Evolutionary conservation across 2,329 filamentous ascomycete species (phyloP), one percentile per base, ranked within the genome.

Genomic region (Diaporthe amygdali): DNA sequence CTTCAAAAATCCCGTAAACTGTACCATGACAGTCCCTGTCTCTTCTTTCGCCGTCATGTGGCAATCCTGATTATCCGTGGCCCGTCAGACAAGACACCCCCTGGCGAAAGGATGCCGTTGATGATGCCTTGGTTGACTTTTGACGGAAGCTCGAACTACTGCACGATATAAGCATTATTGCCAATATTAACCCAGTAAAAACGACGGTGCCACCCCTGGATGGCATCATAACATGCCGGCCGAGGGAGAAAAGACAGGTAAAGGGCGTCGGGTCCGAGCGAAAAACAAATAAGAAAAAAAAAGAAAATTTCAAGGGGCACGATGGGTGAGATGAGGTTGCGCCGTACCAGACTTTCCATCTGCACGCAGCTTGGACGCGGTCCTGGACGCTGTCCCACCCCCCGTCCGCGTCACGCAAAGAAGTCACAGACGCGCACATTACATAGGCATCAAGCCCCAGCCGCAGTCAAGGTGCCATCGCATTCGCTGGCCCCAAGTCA

Each of bases 401-500:
- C n/a, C 15, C 39, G 41, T 22, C 59, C 41, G 41, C 46, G 39
- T 27, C 37, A 37, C 37, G 32, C 32, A 55, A 6, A 3, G 51
- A 14, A 2, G 34, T 17, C 4, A 14, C 17, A 32, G 17, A n/a
- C 32, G 17, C 51, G 51, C 51, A 34, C 51, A 54, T 54, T 14
- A 37, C 22, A 51, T 46, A 69, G 22, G 44, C 52, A 61, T 20
- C 22, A 51, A 8, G 6, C 30, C 37, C 17, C 32, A 34, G 49
- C 39, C 49, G 10, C 44, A 17, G 39, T 22, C 37, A 34, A 22
- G 61, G 69, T 67, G 51, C 39, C 61, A 67, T 61, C 41, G 47
- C 49, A 70, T 70, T 51, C 27, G 34, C 39, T 12, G 39, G 25
- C 30, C 30, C 64, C 41, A 52, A 41, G 64, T 67, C 64, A 67